A percentile compares a stretch with the other conserved stretches of the same genome.
These are phyloP conservation scores for Tetracladium maxilliforme DNA, from an alignment of 2,329 filamentous ascomycete genomes.

Conservation along the genomic window DNA sequence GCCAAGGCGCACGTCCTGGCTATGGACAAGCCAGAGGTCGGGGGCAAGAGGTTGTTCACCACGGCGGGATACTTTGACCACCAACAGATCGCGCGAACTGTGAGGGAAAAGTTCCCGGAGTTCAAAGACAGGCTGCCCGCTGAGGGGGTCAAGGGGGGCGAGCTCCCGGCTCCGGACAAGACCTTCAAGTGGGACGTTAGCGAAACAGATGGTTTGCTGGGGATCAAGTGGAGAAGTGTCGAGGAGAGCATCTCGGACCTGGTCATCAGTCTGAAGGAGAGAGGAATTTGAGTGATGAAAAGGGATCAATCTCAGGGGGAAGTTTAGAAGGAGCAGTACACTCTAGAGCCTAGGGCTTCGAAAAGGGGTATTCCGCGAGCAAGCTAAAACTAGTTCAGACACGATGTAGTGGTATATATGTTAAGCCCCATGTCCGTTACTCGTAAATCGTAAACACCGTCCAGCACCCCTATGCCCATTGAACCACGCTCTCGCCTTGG, in stretches of 20 bases:
- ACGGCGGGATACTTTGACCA: conserved; percentile 47
- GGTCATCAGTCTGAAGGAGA: conserved; percentile 25
- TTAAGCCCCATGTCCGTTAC: too few species aligned
- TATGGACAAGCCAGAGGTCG: conserved; percentile 37
- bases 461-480: too few species aligned
- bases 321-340: too few species aligned
- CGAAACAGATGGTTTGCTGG: conserved; percentile 37
- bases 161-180: conserved; percentile 19
- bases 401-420: too few species aligned
- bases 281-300: too few species aligned
- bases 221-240: conserved; percentile 40
- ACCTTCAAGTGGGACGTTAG: conserved; percentile 41
- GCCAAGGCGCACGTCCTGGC: conserved; percentile 49
- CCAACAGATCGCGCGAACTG: conserved; percentile 37
- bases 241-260: conserved; percentile 46
- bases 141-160: conserved; percentile 19
- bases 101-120: conserved; percentile 38
- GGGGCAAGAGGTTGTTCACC: conserved; percentile 47
- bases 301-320: too few species aligned
- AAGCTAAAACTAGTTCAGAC: too few species aligned
- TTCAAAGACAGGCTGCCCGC: conserved; percentile 30
- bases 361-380: too few species aligned
- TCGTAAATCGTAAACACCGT: too few species aligned
- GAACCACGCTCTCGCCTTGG: too few species aligned
- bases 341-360: too few species aligned